phyloP scores from a whole-genome alignment of 108 stramenopile genomes.

The Nitzschia putrida region DNA sequence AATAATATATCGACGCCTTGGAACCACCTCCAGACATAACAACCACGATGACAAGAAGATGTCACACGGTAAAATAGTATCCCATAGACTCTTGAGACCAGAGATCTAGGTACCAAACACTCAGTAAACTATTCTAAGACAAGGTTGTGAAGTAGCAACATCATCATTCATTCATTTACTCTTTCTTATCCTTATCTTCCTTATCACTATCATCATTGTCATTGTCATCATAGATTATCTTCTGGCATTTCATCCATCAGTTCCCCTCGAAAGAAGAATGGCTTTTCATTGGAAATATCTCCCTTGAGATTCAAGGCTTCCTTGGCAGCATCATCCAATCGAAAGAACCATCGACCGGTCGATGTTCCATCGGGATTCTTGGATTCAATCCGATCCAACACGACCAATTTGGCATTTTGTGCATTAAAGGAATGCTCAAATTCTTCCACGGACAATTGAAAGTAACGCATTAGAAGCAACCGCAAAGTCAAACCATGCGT shows the following conservation, averaged over 20 bases:
- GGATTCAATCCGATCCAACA: conserved; percentile 49
- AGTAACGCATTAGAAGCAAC: conserved; percentile 84
- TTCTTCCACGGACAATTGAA: conserved; percentile 81
- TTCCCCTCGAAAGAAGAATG: conserved; percentile 22
- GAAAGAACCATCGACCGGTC: conserved; percentile 26
- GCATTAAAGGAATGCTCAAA: conserved; percentile 83
- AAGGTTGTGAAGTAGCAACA: too few relatives aligned
- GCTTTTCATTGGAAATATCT: conserved; percentile 41
- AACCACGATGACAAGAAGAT: too few relatives aligned
- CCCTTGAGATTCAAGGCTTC: conserved; percentile 47
- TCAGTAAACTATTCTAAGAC: too few relatives aligned
- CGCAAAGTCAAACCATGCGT: conserved; percentile 85
- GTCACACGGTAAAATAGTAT: too few relatives aligned
- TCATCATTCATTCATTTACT: too few relatives aligned
- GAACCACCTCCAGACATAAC: too few relatives aligned
- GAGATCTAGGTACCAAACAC: too few relatives aligned
- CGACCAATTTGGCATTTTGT: conserved; percentile 75
- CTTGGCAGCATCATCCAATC: conserved; percentile 37
- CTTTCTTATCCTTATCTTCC: too few relatives aligned
- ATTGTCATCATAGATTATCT: too few relatives aligned
- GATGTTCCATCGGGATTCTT: not conserved
- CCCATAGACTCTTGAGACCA: too few relatives aligned
- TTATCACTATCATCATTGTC: too few relatives aligned
- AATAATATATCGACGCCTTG: too few relatives aligned
- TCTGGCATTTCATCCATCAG: conserved; percentile 8